Evolutionary conservation across 352 stramenopile species (phyloP).

Genomic region (Phytophthora pini): DNA sequence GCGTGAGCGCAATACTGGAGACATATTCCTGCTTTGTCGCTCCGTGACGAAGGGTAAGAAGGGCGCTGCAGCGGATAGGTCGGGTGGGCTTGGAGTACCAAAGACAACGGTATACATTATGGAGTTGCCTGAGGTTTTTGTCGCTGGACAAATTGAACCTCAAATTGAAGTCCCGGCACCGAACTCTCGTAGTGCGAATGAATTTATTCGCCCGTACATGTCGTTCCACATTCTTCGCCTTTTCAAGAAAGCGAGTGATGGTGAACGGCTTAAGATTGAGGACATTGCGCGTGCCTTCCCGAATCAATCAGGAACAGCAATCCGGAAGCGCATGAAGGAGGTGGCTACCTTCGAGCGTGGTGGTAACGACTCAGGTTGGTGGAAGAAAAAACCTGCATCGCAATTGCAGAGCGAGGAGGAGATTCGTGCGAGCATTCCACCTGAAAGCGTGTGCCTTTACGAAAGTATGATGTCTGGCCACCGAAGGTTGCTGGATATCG

Average conservation of each 20-base stretch:
- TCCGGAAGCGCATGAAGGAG: conserved; percentile 89
- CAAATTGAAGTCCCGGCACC: conserved; percentile 85
- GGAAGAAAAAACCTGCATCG: conserved; percentile 77
- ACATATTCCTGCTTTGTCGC: conserved; percentile 79
- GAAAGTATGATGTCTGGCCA: conserved; percentile 91
- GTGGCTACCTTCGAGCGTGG: conserved; percentile 86
- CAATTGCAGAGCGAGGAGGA: conserved; percentile 80
- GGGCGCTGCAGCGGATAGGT: conserved; percentile 30
- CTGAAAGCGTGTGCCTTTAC: conserved; percentile 85
- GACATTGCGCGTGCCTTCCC: conserved; percentile 83
- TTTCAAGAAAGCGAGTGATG: conserved; percentile 85
- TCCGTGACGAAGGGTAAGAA: conserved; percentile 83
- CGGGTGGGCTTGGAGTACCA: conserved; percentile 40
- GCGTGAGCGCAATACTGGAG: conserved; percentile 51
- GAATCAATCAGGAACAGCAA: conserved; percentile 81
- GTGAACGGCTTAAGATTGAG: conserved; percentile 84
- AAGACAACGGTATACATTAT: conserved; percentile 83
- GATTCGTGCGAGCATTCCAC: conserved; percentile 73
- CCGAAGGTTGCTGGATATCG: conserved; percentile 76
- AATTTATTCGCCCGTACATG: conserved; percentile 90
- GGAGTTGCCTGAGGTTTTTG: conserved; percentile 77
- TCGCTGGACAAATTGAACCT: conserved; percentile 82
- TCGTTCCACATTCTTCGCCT: conserved; percentile 85
- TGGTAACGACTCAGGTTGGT: conserved; percentile 85
- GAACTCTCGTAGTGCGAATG: conserved; percentile 81